A percentile compares a stretch with the other conserved stretches of the same genome.
These are phyloP conservation scores for Diaporthe vaccinii DNA, from an alignment of 2,329 filamentous ascomycete genomes.

Conservation along the genomic window DNA sequence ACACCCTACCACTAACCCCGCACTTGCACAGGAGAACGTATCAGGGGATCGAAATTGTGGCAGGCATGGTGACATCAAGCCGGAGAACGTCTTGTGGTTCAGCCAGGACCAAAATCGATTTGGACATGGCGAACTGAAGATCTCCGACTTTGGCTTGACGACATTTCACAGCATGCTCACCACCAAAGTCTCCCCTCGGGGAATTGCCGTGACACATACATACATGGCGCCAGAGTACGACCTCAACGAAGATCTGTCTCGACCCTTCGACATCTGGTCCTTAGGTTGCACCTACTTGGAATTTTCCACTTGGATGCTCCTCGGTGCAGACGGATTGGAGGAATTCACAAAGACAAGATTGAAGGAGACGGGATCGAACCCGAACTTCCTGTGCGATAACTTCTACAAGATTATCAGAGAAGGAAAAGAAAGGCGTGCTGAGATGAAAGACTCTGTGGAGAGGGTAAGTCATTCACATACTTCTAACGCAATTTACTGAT, in stretches of 20 bases:
- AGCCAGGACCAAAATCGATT: neutral
- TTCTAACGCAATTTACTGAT: neutral
- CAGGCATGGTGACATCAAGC: conserved; percentile 16
- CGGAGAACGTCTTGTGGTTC: neutral
- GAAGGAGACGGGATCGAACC: neutral
- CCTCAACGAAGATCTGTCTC: neutral
- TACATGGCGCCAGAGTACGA: conserved; percentile 12
- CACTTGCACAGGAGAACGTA: neutral
- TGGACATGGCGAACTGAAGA: neutral
- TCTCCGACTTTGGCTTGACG: neutral
- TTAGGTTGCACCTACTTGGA: neutral
- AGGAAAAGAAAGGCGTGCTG: neutral
- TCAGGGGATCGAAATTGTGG: neutral
- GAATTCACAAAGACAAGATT: neutral
- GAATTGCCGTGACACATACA: neutral
- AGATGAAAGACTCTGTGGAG: neutral
- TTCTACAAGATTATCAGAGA: conserved; percentile 6
- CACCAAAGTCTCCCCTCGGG: neutral
- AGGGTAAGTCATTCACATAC: neutral
- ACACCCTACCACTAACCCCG: too few species aligned
- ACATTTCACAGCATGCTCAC: neutral
- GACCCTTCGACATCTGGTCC: conserved; percentile 17
- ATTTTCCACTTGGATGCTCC: neutral
- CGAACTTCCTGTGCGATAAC: neutral
- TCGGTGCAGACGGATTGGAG: neutral